Evolutionary conservation across 768 basidiomycete species (phyloP), one percentile per base, ranked within the genome.

Genomic region (Boletus rufocinnamomeus): DNA sequence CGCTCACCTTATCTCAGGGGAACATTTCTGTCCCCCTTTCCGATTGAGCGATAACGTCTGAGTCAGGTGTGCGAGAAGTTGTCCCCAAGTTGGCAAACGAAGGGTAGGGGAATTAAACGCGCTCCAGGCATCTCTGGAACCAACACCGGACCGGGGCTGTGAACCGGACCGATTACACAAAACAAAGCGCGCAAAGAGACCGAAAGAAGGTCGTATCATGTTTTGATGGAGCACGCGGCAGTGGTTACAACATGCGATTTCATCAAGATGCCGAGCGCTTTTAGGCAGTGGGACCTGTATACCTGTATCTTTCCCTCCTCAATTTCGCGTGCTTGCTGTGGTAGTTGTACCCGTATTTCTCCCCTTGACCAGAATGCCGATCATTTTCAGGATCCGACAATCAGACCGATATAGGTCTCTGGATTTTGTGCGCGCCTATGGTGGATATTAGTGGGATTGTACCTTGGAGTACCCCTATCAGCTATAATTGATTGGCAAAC

Each of bases 171-270:
- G 27, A 32, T 48, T 21, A 13, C 48, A n/a, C 21, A 38, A 32
- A 35, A 58, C 35, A 51, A 56, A 40, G 53, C 21, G 30, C 48
- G 25, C 56, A 50, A 56, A 19, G 21, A 32, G 21, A 54, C 38
- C 43, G 28, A 48, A 48, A 50, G 50, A 51, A 58, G 43, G 34
- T 25, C 25, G 51, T 30, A 40, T 56, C 52, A 50, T 54, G 47
- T 66, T 59, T 48, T 14, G 16, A 14, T 49, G 50, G 49, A 55
- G 55, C 60, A 58, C 34, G 52, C 38, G 56, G 55, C 16, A 50
- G 35, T 52, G 44, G 58, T 4, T 28, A 32, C 48, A 61, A 57
- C 52, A 52, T 21, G 27, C 27, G 25, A 21, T 34, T 49, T 28
- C 43, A 52, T 37, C 54, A 45, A 57, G 49, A 45, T 38, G 34